Conservation (phyloP, 2,329 filamentous ascomycete species). For the Periconia sp. region DNA sequence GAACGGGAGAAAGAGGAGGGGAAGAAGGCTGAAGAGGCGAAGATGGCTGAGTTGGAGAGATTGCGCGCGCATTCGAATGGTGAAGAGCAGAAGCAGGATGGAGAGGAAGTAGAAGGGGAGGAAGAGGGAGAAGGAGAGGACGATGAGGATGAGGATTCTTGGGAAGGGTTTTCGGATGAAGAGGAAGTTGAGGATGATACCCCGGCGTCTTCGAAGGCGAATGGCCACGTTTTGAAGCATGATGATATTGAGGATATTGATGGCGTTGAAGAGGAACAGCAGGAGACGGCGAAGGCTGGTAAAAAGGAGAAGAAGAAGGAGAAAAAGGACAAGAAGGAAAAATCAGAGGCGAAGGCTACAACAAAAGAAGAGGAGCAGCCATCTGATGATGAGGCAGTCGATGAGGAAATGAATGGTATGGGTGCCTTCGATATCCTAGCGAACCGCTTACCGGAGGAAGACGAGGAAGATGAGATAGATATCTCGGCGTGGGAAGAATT, state of each 20-base stretch:
- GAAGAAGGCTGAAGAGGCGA: slow-evolving; percentile 8
- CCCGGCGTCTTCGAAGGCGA: slow-evolving; percentile 47
- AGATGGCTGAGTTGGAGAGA: slow-evolving; percentile 2
- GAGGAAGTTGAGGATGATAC: slow-evolving; percentile 5
- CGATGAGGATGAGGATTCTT: slow-evolving; percentile 18
- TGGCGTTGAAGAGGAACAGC: slow-evolving; percentile 6
- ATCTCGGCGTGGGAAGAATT: slow-evolving; percentile 78
- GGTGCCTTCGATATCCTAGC: slow-evolving; percentile 59
- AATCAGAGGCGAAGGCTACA: slow-evolving; percentile 6
- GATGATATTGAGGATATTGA: slow-evolving; percentile 6
- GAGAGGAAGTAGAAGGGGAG: slow-evolving; percentile 9
- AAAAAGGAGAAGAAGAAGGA: slow-evolving; percentile 28
- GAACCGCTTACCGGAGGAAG: slow-evolving; percentile 53
- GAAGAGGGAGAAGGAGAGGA: slow-evolving; percentile 13
- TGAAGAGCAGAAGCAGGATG: slow-evolving; percentile 10
- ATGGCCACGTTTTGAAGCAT: neutral
- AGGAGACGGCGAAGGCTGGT: slow-evolving; percentile 14
- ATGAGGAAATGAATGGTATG: slow-evolving; percentile 27
- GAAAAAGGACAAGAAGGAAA: slow-evolving; percentile 8
- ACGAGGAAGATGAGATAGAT: slow-evolving; percentile 63
- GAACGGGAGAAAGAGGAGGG: slow-evolving; percentile 23
- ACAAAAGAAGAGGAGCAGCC: slow-evolving; percentile 14
- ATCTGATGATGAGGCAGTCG: slow-evolving; percentile 26
- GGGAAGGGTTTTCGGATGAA: slow-evolving; percentile 33
- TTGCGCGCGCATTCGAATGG: slow-evolving; percentile 22